These are phyloP conservation scores for Ophiosphaerella herpotricha DNA, from an alignment of 2,329 filamentous ascomycete genomes.

Conservation along the genomic window DNA sequence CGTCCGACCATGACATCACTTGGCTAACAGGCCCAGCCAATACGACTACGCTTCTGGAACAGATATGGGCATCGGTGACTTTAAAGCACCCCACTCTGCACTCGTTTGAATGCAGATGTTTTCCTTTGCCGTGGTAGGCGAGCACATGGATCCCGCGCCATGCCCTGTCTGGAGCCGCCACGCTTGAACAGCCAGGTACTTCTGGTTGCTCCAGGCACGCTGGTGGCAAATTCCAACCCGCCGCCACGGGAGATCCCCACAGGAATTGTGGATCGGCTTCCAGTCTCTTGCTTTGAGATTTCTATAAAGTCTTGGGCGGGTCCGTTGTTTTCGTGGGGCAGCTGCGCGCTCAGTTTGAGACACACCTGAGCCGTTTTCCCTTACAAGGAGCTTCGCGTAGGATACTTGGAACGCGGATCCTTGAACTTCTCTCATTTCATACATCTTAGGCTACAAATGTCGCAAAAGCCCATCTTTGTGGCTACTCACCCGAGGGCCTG, in stretches of 20 bases:
- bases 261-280: conserved; percentile 31
- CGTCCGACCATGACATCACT: conserved; percentile 17
- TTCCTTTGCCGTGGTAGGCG: background rate
- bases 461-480: conserved; percentile 83
- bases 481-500: conserved; percentile 93
- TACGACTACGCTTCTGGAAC: background rate
- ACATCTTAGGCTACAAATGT: conserved; percentile 57
- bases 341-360: conserved; percentile 33
- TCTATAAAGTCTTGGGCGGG: conserved; percentile 33
- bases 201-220: conserved; percentile 17
- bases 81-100: background rate
- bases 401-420: conserved; percentile 34
- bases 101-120: background rate
- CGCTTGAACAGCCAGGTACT: background rate
- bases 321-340: conserved; percentile 22
- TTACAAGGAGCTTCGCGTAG: conserved; percentile 6
- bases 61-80: background rate
- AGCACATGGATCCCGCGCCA: too few species aligned
- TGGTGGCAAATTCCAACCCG: conserved; percentile 23
- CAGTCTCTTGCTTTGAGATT: conserved; percentile 5
- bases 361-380: conserved; percentile 27
- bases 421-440: conserved; percentile 10
- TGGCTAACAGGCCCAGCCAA: background rate
- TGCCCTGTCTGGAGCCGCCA: too few species aligned
- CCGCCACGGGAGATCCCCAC: conserved; percentile 22